phyloP scores from a whole-genome alignment of 2,329 filamentous ascomycete species.

The Verruconis gallopava region DNA sequence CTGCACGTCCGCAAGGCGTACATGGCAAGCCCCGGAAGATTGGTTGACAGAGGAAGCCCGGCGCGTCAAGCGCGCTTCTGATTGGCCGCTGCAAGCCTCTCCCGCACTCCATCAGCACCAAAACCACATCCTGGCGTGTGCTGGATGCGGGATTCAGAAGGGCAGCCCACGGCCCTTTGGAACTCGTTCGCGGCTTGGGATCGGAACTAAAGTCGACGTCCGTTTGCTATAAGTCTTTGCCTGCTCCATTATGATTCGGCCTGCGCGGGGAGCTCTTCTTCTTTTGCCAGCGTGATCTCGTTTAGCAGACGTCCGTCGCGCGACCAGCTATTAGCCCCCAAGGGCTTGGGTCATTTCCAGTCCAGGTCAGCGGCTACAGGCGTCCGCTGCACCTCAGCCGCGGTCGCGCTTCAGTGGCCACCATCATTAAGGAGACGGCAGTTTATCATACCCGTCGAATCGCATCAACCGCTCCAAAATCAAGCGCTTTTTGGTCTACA shows the following conservation, averaged over 20 bases:
- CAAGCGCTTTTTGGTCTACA: background rate
- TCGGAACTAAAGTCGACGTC: background rate
- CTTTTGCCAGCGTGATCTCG: background rate
- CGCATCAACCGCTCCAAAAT: background rate
- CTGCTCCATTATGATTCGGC: background rate
- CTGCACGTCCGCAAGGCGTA: background rate
- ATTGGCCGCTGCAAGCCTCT: background rate
- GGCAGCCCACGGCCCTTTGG: background rate
- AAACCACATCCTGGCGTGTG: background rate
- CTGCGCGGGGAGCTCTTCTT: background rate
- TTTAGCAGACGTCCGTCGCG: background rate
- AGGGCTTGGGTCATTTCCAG: background rate
- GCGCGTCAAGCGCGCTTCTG: background rate
- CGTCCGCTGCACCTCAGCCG: background rate
- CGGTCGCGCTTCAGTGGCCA: background rate
- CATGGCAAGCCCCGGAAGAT: background rate
- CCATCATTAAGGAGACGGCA: background rate
- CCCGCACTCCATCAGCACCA: background rate
- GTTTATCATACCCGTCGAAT: conserved; percentile 1
- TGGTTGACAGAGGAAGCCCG: background rate
- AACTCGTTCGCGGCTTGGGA: background rate
- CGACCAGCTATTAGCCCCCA: background rate
- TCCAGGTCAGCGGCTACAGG: background rate
- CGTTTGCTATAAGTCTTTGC: background rate
- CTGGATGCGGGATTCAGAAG: background rate